Base-by-base conservation (phyloP, 2,329 filamentous ascomycete genomes). In the Endocalyx cinctus region DNA sequence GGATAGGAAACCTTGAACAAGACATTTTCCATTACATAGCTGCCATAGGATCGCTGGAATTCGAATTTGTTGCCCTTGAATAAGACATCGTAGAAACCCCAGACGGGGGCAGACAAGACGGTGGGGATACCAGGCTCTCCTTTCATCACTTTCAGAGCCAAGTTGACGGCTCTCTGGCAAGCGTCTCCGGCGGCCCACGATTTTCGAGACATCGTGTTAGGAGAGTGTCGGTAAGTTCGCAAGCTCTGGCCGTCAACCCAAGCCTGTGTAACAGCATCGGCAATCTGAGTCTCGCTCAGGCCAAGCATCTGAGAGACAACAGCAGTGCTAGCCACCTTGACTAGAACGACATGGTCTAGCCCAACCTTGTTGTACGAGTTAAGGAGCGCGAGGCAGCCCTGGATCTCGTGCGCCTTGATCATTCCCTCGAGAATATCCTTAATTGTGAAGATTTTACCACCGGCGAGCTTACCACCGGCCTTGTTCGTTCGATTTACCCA, bases 1-100 rank as follows among this genome's bases (percentile, higher is more conserved):
- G 90, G 90, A 63, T 96, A 97, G 28, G 92, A 98, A 41, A 98
- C 92, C 79, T 98, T 98, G 83, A 98, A 98, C 45, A 98, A 81
- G 41, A 98, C 88, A 58, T 97, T 98, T 79, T 98, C 92, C 92
- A 98, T 98, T 48, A 98, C 92, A 64, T 98, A 98, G 73, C 85
- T 94, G 59, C 89, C 90, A 59, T 98, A 98, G 38, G 83, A 80
- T 43, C 92, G 82, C 74, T 97, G 90, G 76, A 96, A 98, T 63
- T 88, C 72, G 62, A 98, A 98, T 66, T 86, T 86, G 55, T 94
- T 87, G 67, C 88, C 88, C 71, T 89, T 87, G 76, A 97, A 98
- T 45, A 94, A 77, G 46, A 97, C 89, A 59, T 98, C 92, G 69
- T 98, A 98, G 77, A 97, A 98, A 39, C 92, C 92, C 92, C 92